phyloP scores from a whole-genome alignment of 345 rosid species.

The Citrus sinensis region DNA sequence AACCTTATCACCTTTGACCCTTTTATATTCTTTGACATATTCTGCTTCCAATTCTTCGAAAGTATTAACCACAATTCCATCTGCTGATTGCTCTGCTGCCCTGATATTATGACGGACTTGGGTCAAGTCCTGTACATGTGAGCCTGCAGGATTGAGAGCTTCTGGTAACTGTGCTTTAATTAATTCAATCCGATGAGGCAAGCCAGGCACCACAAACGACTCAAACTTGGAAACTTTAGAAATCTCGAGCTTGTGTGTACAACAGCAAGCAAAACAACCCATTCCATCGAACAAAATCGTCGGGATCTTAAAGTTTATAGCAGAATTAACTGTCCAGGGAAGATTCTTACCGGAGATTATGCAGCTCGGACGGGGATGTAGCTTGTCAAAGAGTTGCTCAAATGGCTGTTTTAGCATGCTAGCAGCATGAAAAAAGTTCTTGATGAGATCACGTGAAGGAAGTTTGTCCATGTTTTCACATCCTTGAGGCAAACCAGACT shows the following conservation, averaged over 20 bases:
- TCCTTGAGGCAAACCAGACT: constrained; percentile 40
- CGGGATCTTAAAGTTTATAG: constrained; percentile 30
- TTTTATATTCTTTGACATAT: constrained; percentile 15
- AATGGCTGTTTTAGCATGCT: constrained; percentile 28
- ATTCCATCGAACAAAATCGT: constrained; percentile 41
- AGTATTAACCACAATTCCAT: constrained; percentile 34
- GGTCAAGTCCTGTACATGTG: neutral
- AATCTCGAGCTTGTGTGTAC: constrained; percentile 19
- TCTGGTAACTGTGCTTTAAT: constrained; percentile 37
- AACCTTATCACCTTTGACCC: constrained; percentile 16
- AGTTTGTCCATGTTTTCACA: constrained; percentile 43
- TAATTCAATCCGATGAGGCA: constrained; percentile 27
- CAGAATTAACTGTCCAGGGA: constrained; percentile 36
- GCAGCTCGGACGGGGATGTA: constrained; percentile 38
- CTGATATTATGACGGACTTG: constrained; percentile 28
- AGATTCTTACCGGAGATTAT: constrained; percentile 35
- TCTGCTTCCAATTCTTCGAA: constrained; percentile 37
- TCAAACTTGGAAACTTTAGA: constrained; percentile 27
- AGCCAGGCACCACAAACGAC: constrained; percentile 35
- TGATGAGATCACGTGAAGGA: constrained; percentile 26
- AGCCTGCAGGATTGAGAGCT: constrained; percentile 13
- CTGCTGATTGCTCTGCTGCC: constrained; percentile 23
- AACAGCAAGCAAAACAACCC: constrained; percentile 30
- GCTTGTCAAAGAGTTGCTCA: constrained; percentile 18
- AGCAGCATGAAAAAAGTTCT: constrained; percentile 24